Evolutionary conservation across 2,329 filamentous ascomycete genomes (phyloP).

Genomic region (Pestalotiopsis sp.): DNA sequence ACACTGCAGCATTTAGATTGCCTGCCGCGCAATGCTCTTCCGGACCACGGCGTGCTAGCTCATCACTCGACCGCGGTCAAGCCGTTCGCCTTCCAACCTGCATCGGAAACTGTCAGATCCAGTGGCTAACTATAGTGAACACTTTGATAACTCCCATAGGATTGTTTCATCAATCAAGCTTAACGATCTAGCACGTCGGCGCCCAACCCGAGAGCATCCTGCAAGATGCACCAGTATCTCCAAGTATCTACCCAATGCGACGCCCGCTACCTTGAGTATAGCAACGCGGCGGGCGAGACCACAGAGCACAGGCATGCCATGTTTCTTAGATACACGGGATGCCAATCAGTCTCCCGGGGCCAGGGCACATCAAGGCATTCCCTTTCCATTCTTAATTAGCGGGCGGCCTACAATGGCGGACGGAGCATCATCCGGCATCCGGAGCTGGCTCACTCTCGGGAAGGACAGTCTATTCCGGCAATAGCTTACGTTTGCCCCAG

Average conservation of each 20-base stretch:
- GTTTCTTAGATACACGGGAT: background rate
- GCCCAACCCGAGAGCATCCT: background rate
- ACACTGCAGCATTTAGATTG: constrained; percentile 8
- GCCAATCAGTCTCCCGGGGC: background rate
- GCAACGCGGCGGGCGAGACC: background rate
- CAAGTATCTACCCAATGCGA: background rate
- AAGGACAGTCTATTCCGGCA: background rate
- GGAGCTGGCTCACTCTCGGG: background rate
- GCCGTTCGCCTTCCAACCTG: background rate
- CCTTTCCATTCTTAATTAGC: background rate
- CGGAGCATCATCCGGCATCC: background rate
- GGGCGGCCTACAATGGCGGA: background rate
- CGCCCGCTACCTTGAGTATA: background rate
- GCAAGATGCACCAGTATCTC: background rate
- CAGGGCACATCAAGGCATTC: background rate
- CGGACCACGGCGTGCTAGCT: background rate
- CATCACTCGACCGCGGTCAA: background rate
- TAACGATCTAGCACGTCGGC: background rate
- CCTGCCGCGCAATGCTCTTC: constrained; percentile 11
- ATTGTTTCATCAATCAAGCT: background rate
- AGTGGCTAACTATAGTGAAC: background rate
- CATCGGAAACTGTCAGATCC: background rate
- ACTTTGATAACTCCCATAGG: background rate
- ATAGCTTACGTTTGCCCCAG: background rate
- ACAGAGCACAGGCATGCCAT: constrained; percentile 3